Conservation (phyloP, 1,284 basidiomycete species). For the Phenoliferia sp. region DNA sequence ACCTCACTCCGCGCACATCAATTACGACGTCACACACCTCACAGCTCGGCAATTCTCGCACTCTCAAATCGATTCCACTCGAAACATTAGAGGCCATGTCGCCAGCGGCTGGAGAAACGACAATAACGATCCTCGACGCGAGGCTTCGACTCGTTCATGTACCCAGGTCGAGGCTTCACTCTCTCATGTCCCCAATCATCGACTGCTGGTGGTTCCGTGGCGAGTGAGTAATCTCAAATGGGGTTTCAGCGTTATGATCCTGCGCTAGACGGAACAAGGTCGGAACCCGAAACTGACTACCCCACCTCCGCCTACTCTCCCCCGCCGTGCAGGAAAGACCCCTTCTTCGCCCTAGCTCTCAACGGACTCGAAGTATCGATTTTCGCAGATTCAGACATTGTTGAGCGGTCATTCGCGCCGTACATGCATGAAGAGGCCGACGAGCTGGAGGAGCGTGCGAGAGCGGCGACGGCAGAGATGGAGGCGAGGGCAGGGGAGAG, state of each 20-base stretch:
- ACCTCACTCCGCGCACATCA: too few species aligned
- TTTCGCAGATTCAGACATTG: conserved; percentile 23
- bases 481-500: neutral
- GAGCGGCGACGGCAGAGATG: neutral
- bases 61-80: too few species aligned
- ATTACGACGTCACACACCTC: too few species aligned
- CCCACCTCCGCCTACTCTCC: neutral
- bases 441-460: neutral
- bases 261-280: neutral
- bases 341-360: conserved; percentile 31
- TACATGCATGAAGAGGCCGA: conserved; percentile 6
- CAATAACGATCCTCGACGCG: conserved; percentile 20
- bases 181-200: conserved; percentile 12
- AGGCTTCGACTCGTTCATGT: conserved; percentile 17
- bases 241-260: neutral
- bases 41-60: too few species aligned
- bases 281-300: neutral
- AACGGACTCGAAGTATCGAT: conserved; percentile 34
- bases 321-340: conserved; percentile 14
- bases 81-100: neutral
- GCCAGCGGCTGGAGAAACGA: conserved; percentile 6
- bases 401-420: conserved; percentile 21
- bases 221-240: conserved; percentile 3
- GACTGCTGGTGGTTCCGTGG: conserved; percentile 18
- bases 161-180: conserved; percentile 7